phyloP scores from a whole-genome alignment of 2,329 filamentous ascomycete species.

The Fonsecaea monophora region DNA sequence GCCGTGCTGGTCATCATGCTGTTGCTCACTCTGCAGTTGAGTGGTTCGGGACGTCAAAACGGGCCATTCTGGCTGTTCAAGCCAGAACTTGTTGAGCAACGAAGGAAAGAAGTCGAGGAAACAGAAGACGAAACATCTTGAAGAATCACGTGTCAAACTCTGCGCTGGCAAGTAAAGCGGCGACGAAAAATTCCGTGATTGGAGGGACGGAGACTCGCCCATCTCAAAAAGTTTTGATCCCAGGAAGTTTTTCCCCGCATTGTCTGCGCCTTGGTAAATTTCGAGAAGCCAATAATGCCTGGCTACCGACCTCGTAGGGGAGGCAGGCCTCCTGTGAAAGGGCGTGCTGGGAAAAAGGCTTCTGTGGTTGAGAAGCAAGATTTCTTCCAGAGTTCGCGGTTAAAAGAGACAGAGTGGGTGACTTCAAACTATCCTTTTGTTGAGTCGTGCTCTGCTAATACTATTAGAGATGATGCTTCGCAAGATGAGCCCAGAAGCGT shows the following conservation, averaged over 20 bases:
- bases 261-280: not conserved
- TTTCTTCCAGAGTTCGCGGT: conserved; percentile 48
- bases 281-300: conserved; percentile 23
- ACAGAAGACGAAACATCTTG: not conserved
- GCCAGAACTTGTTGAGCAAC: not conserved
- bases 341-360: conserved; percentile 43
- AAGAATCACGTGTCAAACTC: not conserved
- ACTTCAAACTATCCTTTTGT: not conserved
- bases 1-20: not conserved
- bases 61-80: not conserved
- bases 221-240: not conserved
- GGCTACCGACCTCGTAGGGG: conserved; percentile 27
- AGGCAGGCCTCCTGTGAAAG: conserved; percentile 44
- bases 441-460: conserved; percentile 14
- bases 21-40: not conserved
- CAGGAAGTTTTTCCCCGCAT: conserved; percentile 22
- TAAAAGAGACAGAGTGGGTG: conserved; percentile 50
- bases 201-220: not conserved
- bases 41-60: not conserved
- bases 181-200: not conserved
- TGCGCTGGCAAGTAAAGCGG: not conserved
- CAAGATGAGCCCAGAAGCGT: conserved; percentile 8
- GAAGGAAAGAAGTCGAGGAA: not conserved
- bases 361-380: conserved; percentile 39
- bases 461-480: conserved; percentile 26